Conservation (phyloP, 2,329 filamentous ascomycete species). For the Lojkania enalia region DNA sequence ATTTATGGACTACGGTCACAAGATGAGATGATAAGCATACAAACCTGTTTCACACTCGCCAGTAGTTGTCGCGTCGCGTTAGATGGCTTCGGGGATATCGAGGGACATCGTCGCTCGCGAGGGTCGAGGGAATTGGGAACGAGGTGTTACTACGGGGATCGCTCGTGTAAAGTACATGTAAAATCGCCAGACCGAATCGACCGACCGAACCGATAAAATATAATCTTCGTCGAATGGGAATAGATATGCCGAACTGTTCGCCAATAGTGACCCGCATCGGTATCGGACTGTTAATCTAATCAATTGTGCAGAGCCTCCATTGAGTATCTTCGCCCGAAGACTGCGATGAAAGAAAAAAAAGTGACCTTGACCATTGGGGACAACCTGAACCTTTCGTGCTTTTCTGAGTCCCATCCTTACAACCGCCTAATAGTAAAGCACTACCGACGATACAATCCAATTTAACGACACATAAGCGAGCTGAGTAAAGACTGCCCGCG, state of each 20-base stretch:
- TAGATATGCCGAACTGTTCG: slow-evolving; percentile 35
- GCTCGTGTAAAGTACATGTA: slow-evolving; percentile 45
- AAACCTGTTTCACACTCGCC: slow-evolving; percentile 4
- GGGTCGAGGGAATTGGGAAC: neutral
- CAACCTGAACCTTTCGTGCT: neutral
- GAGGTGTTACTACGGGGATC: slow-evolving; percentile 26
- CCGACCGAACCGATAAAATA: slow-evolving; percentile 38
- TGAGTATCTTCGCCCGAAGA: slow-evolving; percentile 25
- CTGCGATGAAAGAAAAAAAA: slow-evolving; percentile 29
- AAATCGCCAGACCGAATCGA: slow-evolving; percentile 36
- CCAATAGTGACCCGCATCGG: slow-evolving; percentile 37
- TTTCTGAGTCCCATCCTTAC: too few relatives aligned
- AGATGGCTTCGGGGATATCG: neutral
- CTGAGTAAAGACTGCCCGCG: too few relatives aligned
- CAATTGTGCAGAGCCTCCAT: slow-evolving; percentile 34
- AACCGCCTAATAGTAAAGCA: too few relatives aligned
- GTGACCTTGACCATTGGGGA: slow-evolving; percentile 17
- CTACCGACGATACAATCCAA: too few relatives aligned
- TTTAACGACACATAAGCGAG: too few relatives aligned
- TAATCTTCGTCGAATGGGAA: slow-evolving; percentile 32
- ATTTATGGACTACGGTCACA: too few relatives aligned
- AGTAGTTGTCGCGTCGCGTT: neutral
- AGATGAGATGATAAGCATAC: slow-evolving; percentile 4
- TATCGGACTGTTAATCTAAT: slow-evolving; percentile 40
- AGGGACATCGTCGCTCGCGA: neutral